A percentile compares a stretch with the other conserved stretches of the same genome.
phyloP scores from a whole-genome alignment of 805 yeast genomes.

The Candida montana region DNA sequence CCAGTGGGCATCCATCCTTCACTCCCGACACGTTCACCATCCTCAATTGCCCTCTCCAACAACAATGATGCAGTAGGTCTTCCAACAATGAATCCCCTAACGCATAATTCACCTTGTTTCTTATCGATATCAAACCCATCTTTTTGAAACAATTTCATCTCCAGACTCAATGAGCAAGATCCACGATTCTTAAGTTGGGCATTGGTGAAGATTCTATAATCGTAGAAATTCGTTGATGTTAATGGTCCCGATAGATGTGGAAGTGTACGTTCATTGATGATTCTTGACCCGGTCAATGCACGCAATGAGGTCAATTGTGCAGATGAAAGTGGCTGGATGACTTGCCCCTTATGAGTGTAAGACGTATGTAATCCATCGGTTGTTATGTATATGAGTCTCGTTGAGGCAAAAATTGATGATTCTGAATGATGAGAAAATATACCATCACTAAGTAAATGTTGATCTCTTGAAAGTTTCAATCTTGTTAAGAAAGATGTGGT shows the following conservation, averaged over 20 bases:
- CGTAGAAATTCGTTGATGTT: conserved; percentile 53
- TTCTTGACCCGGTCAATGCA: conserved; percentile 42
- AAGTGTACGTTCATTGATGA: conserved; percentile 45
- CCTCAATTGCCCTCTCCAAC: conserved; percentile 26
- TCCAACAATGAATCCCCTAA: conserved; percentile 66
- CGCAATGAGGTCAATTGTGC: conserved; percentile 36
- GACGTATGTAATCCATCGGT: no score
- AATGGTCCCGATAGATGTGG: conserved; percentile 52
- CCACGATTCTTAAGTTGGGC: conserved; percentile 41
- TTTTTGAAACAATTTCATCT: conserved; percentile 45
- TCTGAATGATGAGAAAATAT: conserved; percentile 13
- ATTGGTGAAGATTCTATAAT: conserved; percentile 46
- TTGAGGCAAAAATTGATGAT: conserved; percentile 31
- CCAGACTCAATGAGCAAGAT: conserved; percentile 53
- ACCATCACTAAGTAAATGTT: conserved; percentile 19
- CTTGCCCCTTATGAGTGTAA: not conserved
- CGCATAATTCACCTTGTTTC: conserved; percentile 45
- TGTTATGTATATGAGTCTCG: conserved; percentile 23
- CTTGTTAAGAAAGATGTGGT: conserved; percentile 3
- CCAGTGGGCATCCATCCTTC: conserved; percentile 49
- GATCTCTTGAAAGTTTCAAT: conserved; percentile 20
- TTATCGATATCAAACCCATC: conserved; percentile 28
- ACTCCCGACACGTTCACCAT: conserved; percentile 34
- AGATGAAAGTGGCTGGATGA: conserved; percentile 14
- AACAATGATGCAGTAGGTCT: conserved; percentile 33